Conservation (phyloP, 129 eudicot species). For the Arctium minus region DNA sequence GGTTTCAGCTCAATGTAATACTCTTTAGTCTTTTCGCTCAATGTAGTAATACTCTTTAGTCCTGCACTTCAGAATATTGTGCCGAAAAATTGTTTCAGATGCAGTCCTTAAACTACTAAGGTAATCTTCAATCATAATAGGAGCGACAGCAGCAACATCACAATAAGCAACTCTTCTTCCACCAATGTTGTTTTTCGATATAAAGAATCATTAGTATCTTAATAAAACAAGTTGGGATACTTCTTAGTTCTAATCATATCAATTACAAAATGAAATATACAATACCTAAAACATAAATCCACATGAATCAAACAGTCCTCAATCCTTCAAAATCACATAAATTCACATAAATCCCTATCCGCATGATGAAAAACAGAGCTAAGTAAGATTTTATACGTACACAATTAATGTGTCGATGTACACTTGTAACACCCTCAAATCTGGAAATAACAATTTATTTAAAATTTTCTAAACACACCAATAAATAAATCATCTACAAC, state of each 20-base stretch:
- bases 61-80: conserved; percentile 37
- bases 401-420: background rate
- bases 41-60: conserved; percentile 65
- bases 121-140: conserved; percentile 51
- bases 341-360: background rate
- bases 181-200: conserved; percentile 37
- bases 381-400: background rate
- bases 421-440: no score
- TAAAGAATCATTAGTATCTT: background rate
- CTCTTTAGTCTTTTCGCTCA: conserved; percentile 64
- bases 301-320: background rate
- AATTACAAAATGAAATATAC: background rate
- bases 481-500: no score
- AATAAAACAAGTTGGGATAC: background rate
- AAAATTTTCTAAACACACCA: no score
- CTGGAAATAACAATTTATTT: no score
- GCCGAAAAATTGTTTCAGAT: conserved; percentile 42
- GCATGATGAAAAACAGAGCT: background rate
- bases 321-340: background rate
- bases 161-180: conserved; percentile 50
- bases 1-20: conserved; percentile 71
- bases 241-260: background rate
- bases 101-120: conserved; percentile 39
- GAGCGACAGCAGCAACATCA: conserved; percentile 45
- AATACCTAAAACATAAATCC: background rate